Evolutionary conservation across 495 filamentous ascomycete genomes (phyloP).

Genomic region (Hypoxylon lienhwacheense): DNA sequence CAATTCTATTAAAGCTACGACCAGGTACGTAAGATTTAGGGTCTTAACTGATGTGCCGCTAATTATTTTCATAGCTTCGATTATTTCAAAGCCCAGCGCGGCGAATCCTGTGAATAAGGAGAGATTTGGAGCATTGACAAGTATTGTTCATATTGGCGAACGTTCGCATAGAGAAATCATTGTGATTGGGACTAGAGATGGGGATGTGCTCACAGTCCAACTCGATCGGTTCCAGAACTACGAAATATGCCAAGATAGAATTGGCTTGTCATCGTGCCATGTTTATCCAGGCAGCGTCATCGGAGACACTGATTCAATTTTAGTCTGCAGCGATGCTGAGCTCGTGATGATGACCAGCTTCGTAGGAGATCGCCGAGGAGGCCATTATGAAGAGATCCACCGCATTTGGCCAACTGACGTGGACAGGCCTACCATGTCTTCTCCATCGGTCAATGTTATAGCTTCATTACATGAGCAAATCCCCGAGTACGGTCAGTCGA

Average conservation of each 20-base stretch:
- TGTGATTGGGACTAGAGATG: constrained; percentile 47
- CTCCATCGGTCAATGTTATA: constrained; percentile 39
- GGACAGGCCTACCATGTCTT: constrained; percentile 34
- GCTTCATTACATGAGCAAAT: constrained; percentile 34
- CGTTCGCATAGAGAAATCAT: constrained; percentile 22
- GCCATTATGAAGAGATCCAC: constrained; percentile 28
- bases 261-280: constrained; percentile 24
- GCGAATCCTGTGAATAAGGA: not conserved
- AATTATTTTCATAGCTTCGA: not conserved
- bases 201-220: constrained; percentile 46
- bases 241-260: constrained; percentile 14
- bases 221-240: constrained; percentile 2
- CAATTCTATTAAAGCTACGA: constrained; percentile 13
- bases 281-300: constrained; percentile 24
- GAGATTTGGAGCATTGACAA: constrained; percentile 40
- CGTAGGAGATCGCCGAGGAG: not conserved
- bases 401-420: constrained; percentile 48
- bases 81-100: not conserved
- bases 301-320: constrained; percentile 16
- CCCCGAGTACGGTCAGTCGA: constrained; percentile 29
- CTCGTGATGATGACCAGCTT: constrained; percentile 30
- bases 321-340: constrained; percentile 36
- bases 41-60: not conserved
- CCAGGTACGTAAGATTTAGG: constrained; percentile 5
- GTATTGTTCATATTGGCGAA: constrained; percentile 34